phyloP scores from a whole-genome alignment of 2,329 filamentous ascomycete species.

The Colletotrichum tropicale region DNA sequence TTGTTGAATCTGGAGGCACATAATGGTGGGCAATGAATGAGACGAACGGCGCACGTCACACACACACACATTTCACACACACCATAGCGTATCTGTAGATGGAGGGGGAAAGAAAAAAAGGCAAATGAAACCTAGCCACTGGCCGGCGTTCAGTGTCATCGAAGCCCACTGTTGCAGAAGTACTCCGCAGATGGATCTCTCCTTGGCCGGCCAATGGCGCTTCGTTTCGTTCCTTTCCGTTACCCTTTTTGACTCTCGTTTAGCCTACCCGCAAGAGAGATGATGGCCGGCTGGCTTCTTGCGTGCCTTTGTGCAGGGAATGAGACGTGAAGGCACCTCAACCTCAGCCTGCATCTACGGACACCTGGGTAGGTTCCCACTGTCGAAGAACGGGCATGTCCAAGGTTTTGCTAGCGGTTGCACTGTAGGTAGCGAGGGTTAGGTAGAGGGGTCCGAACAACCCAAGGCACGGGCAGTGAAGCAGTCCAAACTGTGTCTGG shows the following conservation, averaged over 20 bases:
- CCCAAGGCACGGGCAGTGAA: not conserved
- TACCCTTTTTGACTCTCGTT: not conserved
- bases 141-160: not conserved
- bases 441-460: not conserved
- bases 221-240: not conserved
- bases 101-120: not conserved
- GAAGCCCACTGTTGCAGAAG: not conserved
- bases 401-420: not conserved
- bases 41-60: not conserved
- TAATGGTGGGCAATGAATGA: not conserved
- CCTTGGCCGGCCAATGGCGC: not conserved
- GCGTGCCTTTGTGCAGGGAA: not conserved
- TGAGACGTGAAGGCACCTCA: not conserved
- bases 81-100: not conserved
- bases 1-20: not conserved
- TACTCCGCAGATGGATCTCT: not conserved
- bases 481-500: not conserved
- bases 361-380: not conserved
- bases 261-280: not conserved
- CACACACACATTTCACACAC: not conserved
- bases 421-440: not conserved
- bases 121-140: not conserved
- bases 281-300: not conserved
- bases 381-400: not conserved
- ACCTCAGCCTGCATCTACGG: too few species aligned